Percentiles rank a stretch among this genome's conserved stretches.
phyloP scores from a whole-genome alignment of 139 green algal genomes.

The Asterochloris sp. region DNA sequence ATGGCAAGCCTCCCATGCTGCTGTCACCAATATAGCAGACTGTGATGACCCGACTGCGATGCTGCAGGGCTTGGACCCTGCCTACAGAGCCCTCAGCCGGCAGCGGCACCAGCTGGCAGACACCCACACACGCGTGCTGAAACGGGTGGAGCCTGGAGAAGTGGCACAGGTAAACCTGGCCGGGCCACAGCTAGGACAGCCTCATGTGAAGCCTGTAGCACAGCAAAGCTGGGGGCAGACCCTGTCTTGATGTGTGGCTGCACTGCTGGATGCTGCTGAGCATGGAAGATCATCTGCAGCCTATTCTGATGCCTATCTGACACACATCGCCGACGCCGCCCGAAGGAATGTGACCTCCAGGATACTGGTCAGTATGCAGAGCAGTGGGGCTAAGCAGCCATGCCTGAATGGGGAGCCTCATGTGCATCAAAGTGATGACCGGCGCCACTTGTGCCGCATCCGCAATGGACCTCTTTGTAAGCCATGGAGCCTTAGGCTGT shows the following conservation, averaged over 20 bases:
- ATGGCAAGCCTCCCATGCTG: no score
- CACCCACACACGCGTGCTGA: background rate
- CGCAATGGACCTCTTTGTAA: no score
- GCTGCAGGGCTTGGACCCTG: background rate
- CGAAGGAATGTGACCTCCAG: no score
- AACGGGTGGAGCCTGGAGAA: constrained; percentile 1
- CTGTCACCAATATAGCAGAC: no score
- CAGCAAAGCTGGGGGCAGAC: background rate
- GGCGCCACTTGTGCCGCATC: no score
- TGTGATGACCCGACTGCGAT: no score
- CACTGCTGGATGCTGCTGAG: background rate
- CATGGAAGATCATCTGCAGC: background rate
- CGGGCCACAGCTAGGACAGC: background rate
- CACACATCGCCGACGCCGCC: no score
- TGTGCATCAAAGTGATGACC: no score
- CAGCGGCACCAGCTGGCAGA: constrained; percentile 4
- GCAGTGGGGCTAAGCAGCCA: no score
- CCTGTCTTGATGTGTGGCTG: background rate
- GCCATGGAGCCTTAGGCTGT: no score
- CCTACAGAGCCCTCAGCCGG: constrained; percentile 7
- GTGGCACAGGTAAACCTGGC: background rate
- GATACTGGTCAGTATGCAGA: no score
- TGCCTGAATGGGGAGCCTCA: no score
- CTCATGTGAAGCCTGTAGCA: background rate
- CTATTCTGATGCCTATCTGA: background rate